Evolutionary conservation across 2,329 filamentous ascomycete species (phyloP), one percentile per base, ranked within the genome.

Genomic region (Anthostomella pinea): DNA sequence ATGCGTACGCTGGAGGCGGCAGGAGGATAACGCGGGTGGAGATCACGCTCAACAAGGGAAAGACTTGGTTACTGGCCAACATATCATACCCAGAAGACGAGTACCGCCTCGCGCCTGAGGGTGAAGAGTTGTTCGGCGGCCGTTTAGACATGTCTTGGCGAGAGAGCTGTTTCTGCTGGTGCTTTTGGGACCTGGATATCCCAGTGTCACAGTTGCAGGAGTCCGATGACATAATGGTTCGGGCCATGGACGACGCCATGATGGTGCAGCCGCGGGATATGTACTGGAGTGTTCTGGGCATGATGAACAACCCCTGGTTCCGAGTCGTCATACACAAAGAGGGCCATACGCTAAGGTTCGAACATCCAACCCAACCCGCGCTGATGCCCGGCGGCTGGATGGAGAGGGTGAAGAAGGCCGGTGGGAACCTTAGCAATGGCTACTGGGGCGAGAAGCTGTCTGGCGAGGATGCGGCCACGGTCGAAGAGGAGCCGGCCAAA

Each of bases 281-380:
- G 87, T 95, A 95, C 65, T 96, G 90, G 90, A 89, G 81, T 42
- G 88, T 95, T 2, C 67, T 95, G 24, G 89, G 90, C 0, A 96
- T 96, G 90, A 95, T 96, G 90, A 95, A 95, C 64, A 95, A 95
- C 52, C 86, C 87, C 0, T 96, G 90, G 90, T 96, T 85, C 60
- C 75, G 90, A 5, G 76, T 96, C 1, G 78, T 81, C 2, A 85
- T 96, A 36, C 77, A 79, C 34, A 81, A 81, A 38, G 81, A 90
- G 41, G 72, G 70, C 0, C 69, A 77, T 11, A 63, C 57, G 6
- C 64, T 95, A 26, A 73, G 78, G 5, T 96, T 96, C 49, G 89
- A 95, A 59, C 90, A 96, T 52, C 90, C 90, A 0, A 94, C 88
- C 3, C 84, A 89, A 46, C 87, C 89, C 6, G 81, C 83, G 1